These are phyloP conservation scores for Coriaria nepalensis DNA, from an alignment of 306 rosid genomes.

Conservation along the genomic window DNA sequence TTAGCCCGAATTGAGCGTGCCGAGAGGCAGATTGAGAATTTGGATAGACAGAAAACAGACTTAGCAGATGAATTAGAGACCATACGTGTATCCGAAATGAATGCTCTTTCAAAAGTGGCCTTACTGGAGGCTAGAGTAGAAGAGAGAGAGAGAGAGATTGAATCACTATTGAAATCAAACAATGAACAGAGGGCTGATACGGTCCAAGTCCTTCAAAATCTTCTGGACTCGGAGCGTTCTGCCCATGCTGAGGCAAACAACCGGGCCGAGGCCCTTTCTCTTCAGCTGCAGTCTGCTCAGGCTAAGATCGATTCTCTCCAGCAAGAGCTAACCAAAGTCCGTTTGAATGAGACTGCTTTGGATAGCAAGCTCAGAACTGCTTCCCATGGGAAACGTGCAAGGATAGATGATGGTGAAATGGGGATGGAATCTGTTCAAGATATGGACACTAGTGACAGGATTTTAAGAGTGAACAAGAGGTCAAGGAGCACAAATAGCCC, in stretches of 20 bases:
- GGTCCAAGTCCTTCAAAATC: slow-evolving; percentile 67
- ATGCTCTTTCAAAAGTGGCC: slow-evolving; percentile 40
- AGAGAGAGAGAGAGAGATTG: slow-evolving; percentile 73
- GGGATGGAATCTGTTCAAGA: slow-evolving; percentile 61
- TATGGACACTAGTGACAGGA: slow-evolving; percentile 52
- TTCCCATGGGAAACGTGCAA: slow-evolving; percentile 66
- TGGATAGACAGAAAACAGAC: slow-evolving; percentile 48
- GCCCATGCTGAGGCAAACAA: slow-evolving; percentile 83
- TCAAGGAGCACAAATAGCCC: slow-evolving; percentile 53
- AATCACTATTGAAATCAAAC: slow-evolving; percentile 55
- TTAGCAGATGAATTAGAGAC: slow-evolving; percentile 36
- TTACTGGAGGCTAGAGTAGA: slow-evolving; percentile 60
- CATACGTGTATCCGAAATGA: slow-evolving; percentile 44
- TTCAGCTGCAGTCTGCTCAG: slow-evolving; percentile 77
- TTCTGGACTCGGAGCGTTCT: slow-evolving; percentile 76
- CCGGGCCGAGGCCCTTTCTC: slow-evolving; percentile 85
- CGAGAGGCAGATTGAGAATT: slow-evolving; percentile 55
- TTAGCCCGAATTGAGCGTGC: slow-evolving; percentile 70
- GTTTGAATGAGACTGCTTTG: slow-evolving; percentile 63
- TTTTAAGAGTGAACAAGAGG: slow-evolving; percentile 43
- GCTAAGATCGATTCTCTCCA: slow-evolving; percentile 75
- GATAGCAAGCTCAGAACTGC: slow-evolving; percentile 57
- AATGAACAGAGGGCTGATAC: slow-evolving; percentile 58
- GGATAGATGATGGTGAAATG: slow-evolving; percentile 50
- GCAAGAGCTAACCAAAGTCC: slow-evolving; percentile 67